phyloP scores from a whole-genome alignment of 1,284 basidiomycete species.

The Agaricales sp. region DNA sequence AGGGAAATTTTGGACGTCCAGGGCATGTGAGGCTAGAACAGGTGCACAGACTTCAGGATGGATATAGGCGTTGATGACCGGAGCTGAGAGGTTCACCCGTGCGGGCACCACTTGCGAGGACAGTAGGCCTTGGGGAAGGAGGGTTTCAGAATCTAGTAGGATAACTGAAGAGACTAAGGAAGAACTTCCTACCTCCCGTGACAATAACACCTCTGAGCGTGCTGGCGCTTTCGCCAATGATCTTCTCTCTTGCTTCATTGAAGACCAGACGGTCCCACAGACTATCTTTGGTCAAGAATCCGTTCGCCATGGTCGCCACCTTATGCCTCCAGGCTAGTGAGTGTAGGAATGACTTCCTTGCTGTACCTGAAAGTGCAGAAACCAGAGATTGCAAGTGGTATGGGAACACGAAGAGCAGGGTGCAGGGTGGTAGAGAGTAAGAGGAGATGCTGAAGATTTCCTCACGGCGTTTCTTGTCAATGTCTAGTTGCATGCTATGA shows the following conservation, averaged over 20 bases:
- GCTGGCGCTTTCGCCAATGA: conserved; percentile 46
- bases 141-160: conserved; percentile 8
- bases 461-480: conserved; percentile 21
- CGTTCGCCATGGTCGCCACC: conserved; percentile 48
- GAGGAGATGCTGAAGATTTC: conserved; percentile 37
- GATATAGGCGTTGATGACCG: conserved; percentile 49
- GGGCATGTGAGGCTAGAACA: conserved; percentile 60
- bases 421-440: conserved; percentile 57
- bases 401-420: conserved; percentile 53
- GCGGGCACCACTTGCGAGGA: conserved; percentile 33
- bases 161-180: conserved; percentile 3
- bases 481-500: conserved; percentile 12
- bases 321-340: conserved; percentile 68
- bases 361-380: conserved; percentile 39
- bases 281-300: conserved; percentile 64
- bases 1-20: conserved; percentile 65
- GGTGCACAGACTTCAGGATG: conserved; percentile 59
- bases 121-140: conserved; percentile 21
- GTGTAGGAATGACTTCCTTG: conserved; percentile 40
- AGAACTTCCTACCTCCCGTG: conserved; percentile 51
- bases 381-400: conserved; percentile 44
- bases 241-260: conserved; percentile 47
- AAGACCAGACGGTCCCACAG: conserved; percentile 72
- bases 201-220: conserved; percentile 53
- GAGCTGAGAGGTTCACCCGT: conserved; percentile 61